Evolutionary conservation across 805 yeast genomes (phyloP), one percentile per base, ranked within the genome.

Genomic region (Candida sakaeoensis): DNA sequence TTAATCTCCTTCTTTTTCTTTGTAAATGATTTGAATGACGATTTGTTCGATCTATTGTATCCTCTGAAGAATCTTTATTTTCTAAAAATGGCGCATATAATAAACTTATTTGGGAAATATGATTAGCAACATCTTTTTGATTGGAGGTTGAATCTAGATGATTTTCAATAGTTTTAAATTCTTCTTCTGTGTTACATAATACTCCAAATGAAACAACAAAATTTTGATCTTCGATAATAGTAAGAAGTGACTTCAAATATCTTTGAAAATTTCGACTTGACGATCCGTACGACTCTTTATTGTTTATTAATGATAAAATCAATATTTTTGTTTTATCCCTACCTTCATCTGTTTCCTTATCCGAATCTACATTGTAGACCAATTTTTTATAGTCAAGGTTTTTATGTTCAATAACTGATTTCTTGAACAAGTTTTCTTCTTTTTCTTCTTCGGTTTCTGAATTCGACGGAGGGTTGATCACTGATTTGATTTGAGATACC

Each of bases 61-160:
- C 44, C 22, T 52, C 33, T 17, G 45, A 41, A 22, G 42, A 46
- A 7, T 16, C 4, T 17, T 19, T 3, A 6, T 49, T 38, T 39
- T 65, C 70, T 17, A 66, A 48, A 31, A 63, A 58, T 8, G 69
- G 70, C 1, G 71, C 70, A 29, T 49, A 42, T 1, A 65, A 8
- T 16, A 66, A 33, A 5, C 61, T 57, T 2, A 66, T 54, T 40
- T 18, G 10, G 7, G 26, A 23, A 4, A 37, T 30, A 6, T 48
- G 49, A 16, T 41, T 39, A 21, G 49, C 42, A 9, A 26, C 3
- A 8, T 12, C 12, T 9, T 18, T 9, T 13, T 35, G 32, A 19
- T 35, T 26, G 10, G 46, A 44, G 7, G 23, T 19, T 16, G 39
- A 43, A 3, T 48, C 50, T 37, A 65, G 48, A 33, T 36, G 54